Conservation (phyloP, 805 yeast genomes). For the Vanderwaltozyma yarrowii region DNA sequence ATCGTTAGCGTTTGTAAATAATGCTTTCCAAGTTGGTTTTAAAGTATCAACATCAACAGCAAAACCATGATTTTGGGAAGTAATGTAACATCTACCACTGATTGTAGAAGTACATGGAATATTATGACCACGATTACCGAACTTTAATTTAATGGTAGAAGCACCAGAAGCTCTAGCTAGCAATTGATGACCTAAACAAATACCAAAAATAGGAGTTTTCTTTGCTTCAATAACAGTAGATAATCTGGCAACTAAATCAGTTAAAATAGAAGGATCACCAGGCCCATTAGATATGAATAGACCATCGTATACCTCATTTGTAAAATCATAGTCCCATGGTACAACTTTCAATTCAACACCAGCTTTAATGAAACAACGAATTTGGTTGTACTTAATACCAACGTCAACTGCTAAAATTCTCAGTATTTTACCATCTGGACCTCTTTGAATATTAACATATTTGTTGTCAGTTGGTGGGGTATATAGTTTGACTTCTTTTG, state of each 20-base stretch:
- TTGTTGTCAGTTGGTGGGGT: slow-evolving; percentile 46
- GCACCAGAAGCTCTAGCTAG: slow-evolving; percentile 95
- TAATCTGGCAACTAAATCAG: slow-evolving; percentile 53
- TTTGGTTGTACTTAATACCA: slow-evolving; percentile 97
- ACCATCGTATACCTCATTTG: slow-evolving; percentile 82
- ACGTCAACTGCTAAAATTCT: slow-evolving; percentile 89
- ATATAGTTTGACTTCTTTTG: slow-evolving; percentile 64
- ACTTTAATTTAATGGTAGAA: slow-evolving; percentile 79
- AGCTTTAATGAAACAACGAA: slow-evolving; percentile 89
- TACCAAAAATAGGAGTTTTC: slow-evolving; percentile 90
- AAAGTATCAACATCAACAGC: slow-evolving; percentile 85
- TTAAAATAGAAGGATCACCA: slow-evolving; percentile 92
- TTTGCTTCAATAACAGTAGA: slow-evolving; percentile 47
- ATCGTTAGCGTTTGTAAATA: slow-evolving; percentile 92
- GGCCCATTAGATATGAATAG: slow-evolving; percentile 97
- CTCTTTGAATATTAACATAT: slow-evolving; percentile 35
- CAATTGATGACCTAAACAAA: slow-evolving; percentile 96
- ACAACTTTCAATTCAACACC: slow-evolving; percentile 95
- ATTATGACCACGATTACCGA: slow-evolving; percentile 99
- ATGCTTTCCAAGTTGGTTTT: slow-evolving; percentile 77
- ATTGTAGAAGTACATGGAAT: slow-evolving; percentile 87
- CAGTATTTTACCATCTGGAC: slow-evolving; percentile 65
- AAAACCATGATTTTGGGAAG: slow-evolving; percentile 97
- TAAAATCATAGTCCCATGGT: slow-evolving; percentile 88
- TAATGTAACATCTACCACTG: slow-evolving; percentile 94